Evolutionary conservation across 75 land plant genomes (phyloP), one percentile per base, ranked within the genome.

Genomic region (Azolla pinnata): DNA sequence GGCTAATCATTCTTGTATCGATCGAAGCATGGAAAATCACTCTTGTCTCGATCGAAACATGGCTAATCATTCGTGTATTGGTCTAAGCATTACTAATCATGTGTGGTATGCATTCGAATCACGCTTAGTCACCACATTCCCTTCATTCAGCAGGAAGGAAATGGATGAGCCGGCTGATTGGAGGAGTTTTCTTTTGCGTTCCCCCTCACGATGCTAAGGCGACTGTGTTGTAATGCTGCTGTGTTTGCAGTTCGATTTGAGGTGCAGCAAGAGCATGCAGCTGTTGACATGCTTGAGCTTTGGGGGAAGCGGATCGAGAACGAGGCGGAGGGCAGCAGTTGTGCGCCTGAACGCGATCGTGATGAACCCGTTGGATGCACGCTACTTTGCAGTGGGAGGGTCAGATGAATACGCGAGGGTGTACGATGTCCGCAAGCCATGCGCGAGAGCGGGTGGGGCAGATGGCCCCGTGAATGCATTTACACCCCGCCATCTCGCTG

Each of bases 351-450:
- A 93, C 75, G 77, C 96, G 38, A 93, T 93, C 66, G 69, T 74
- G 32, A 77, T 89, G 52, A 86, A 93, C 61, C 90, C 90, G 33
- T 75, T 84, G 50, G 83, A 83, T 53, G 80, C 87, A 31, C 79
- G 81, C 67, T 65, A 73, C 35, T 83, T 93, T 72, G 84, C 85
- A 23, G 67, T 86, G 63, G 98, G 77, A 7, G 98, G 98, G 31
- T 71, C 85, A 27, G 98, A 93, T 75, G 87, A 76, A 64, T 93
- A 62, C 76, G 81, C 96, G 29, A 87, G 96, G 26, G 75, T 93
- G 17, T 93, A 81, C 77, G 98, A 93, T 46, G 81, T 93, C 31
- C 80, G 98, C 31, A 86, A 81, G 48, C 76, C 64, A 30, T 63
- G 66, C 17, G 65, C 62, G 70, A 77, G 72, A 25, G 76, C 82